Base-by-base conservation (phyloP, 2,329 filamentous ascomycete species). In the Neurospora sp. region DNA sequence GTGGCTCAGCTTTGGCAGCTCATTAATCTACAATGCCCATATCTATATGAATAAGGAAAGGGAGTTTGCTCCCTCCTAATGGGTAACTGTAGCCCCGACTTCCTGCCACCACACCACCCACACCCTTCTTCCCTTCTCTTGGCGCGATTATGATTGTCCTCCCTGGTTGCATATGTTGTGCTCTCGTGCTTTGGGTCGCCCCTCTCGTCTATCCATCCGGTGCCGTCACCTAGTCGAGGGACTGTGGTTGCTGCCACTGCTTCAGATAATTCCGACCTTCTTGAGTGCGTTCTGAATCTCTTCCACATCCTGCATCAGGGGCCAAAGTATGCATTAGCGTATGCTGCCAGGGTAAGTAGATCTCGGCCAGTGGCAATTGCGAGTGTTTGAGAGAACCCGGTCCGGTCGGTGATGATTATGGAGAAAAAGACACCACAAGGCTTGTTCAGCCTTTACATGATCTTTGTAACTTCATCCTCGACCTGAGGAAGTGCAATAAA, bases 391-490 rank as follows among this genome's bases (percentile, higher is more conserved):
- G 62, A 66, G 39, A 67, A 46, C 36, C 33, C 37, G 69, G 68
- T 43, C 38, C 68, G 71, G 39, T 66, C 69, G 71, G 40, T 67
- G 70, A 19, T 66, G 69, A 67, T 69, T 41, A 69, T 71, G 67
- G 66, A 65, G 62, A 70, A 68, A 68, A 72, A 70, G 38, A 62
- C 66, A 67, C 43, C 66, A 66, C 67, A 74, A 70, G 65, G 66
- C 40, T 15, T 33, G 74, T 72, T 71, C 76, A 72, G 75, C 74
- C 69, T 77, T 80, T 90, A 94, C 91, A 94, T 93, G 83, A 97
- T 92, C 83, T 92, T 95, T 77, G 91, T 93, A 81, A 94, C 89
- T 83, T 94, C 92, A 84, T 94, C 92, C 85, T 95, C 92, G 82
- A 93, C 91, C 92, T 95, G 88, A 81, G 79, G 78, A 75, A 69